Evolutionary conservation across 1,284 basidiomycete species (phyloP).

Genomic region (Pseudomicrostroma phylloplanum): DNA sequence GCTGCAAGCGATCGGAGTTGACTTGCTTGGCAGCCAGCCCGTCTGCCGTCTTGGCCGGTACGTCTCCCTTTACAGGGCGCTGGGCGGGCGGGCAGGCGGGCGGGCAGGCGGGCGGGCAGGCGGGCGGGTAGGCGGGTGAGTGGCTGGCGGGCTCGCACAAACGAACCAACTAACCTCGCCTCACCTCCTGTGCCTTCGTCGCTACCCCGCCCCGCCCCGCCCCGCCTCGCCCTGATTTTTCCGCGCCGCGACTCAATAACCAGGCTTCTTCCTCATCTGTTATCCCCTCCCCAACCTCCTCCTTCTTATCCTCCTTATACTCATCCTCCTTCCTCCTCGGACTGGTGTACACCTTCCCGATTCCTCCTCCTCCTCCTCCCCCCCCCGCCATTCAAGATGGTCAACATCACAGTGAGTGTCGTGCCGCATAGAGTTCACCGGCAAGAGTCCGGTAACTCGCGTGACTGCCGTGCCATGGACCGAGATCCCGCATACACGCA

Average conservation of each 20-base stretch:
- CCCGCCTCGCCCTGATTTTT: not conserved
- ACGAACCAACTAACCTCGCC: not conserved
- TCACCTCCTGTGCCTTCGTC: not conserved
- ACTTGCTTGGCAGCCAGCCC: too few relatives aligned
- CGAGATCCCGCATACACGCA: not conserved
- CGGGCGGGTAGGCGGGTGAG: too few relatives aligned
- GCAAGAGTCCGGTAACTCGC: too few relatives aligned
- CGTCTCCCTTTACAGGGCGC: too few relatives aligned
- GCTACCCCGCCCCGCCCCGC: not conserved
- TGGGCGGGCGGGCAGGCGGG: too few relatives aligned
- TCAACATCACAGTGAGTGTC: slow-evolving; percentile 16
- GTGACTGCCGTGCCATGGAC: too few relatives aligned
- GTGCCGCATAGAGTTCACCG: not conserved
- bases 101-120: not conserved
- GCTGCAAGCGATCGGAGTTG: too few relatives aligned
- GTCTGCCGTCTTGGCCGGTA: too few relatives aligned
- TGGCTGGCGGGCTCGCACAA: too few relatives aligned
- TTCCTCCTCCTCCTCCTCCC: too few relatives aligned
- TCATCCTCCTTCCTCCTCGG: not conserved
- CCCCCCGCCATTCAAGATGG: slow-evolving; percentile 7
- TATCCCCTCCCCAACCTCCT: not conserved
- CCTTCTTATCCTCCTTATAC: not conserved
- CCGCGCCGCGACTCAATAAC: not conserved
- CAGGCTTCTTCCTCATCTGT: not conserved
- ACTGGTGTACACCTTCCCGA: not conserved